Conservation (phyloP, 163 green algal genomes). For the Scenedesmus sp. region DNA sequence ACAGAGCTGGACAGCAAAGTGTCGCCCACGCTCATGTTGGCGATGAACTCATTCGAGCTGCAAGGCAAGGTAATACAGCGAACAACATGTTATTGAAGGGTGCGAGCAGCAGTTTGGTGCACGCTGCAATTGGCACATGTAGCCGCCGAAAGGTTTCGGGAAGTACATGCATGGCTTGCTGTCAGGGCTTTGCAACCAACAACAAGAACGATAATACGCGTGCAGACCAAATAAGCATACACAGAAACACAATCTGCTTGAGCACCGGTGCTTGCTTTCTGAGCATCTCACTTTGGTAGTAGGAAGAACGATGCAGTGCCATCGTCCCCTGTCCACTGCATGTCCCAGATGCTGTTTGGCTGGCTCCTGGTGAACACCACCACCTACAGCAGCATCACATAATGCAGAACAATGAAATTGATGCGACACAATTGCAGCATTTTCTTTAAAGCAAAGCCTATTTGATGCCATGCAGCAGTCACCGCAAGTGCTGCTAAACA, state of each 20-base stretch:
- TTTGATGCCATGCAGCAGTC: not conserved
- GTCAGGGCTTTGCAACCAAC: too few relatives aligned
- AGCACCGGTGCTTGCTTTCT: not conserved
- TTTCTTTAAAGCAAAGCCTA: not conserved
- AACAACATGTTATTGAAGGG: not conserved
- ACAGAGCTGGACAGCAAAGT: slow-evolving; percentile 17
- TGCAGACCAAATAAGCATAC: too few relatives aligned
- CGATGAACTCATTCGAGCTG: slow-evolving; percentile 33
- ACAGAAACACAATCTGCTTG: not conserved
- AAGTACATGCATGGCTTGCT: too few relatives aligned
- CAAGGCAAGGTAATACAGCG: not conserved
- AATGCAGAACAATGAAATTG: not conserved
- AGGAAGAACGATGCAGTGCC: slow-evolving; percentile 43
- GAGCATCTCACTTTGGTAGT: slow-evolving; percentile 21
- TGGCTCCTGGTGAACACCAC: not conserved
- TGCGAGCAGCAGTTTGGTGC: not conserved
- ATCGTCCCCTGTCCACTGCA: slow-evolving; percentile 43
- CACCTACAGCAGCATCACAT: not conserved
- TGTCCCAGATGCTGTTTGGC: slow-evolving; percentile 34
- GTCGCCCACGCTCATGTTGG: slow-evolving; percentile 44
- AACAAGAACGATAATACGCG: too few relatives aligned
- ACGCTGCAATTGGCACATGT: not conserved
- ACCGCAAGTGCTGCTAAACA: not conserved
- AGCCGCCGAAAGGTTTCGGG: too few relatives aligned
- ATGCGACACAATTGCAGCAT: not conserved